phyloP scores from a whole-genome alignment of 1,284 basidiomycete genomes.

The Microbotryum lychnidis-dioicae region DNA sequence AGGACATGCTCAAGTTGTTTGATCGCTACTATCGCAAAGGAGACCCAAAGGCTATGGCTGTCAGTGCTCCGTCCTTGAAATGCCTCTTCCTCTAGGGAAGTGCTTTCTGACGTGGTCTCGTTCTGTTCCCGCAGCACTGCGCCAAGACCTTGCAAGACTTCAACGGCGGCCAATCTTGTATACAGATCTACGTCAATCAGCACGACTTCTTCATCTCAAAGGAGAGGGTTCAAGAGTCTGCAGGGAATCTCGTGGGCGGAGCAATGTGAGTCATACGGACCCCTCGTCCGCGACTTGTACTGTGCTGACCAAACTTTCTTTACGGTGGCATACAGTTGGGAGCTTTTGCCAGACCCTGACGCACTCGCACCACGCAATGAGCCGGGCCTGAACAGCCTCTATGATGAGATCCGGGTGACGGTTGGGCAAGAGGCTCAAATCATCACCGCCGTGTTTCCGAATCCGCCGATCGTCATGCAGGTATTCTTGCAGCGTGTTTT shows the following conservation, averaged over 20 bases:
- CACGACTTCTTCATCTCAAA: conserved; percentile 95
- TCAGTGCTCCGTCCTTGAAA: conserved; percentile 43
- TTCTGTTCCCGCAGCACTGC: conserved; percentile 60
- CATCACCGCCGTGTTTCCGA: conserved; percentile 96
- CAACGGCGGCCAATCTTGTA: conserved; percentile 92
- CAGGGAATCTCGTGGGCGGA: conserved; percentile 28
- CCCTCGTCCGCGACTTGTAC: background rate
- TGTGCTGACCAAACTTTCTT: conserved; percentile 12
- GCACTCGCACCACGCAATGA: conserved; percentile 69
- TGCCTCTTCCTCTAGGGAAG: background rate
- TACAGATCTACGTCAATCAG: conserved; percentile 98
- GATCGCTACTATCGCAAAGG: conserved; percentile 91
- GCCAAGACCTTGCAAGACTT: conserved; percentile 95
- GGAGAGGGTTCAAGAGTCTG: conserved; percentile 54
- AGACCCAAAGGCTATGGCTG: conserved; percentile 99
- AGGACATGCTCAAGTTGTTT: conserved; percentile 93
- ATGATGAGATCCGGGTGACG: conserved; percentile 78
- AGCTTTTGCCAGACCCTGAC: conserved; percentile 67
- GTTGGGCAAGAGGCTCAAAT: conserved; percentile 96
- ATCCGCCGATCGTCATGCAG: conserved; percentile 95
- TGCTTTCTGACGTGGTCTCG: background rate
- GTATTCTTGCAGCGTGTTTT: conserved; percentile 97
- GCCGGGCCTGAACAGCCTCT: conserved; percentile 67
- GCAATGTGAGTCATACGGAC: conserved; percentile 25
- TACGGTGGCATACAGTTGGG: conserved; percentile 58